A percentile compares a stretch with the other conserved stretches of the same genome.
These are phyloP conservation scores for Boletus sp. DNA, from an alignment of 1,284 basidiomycete species.

Conservation along the genomic window DNA sequence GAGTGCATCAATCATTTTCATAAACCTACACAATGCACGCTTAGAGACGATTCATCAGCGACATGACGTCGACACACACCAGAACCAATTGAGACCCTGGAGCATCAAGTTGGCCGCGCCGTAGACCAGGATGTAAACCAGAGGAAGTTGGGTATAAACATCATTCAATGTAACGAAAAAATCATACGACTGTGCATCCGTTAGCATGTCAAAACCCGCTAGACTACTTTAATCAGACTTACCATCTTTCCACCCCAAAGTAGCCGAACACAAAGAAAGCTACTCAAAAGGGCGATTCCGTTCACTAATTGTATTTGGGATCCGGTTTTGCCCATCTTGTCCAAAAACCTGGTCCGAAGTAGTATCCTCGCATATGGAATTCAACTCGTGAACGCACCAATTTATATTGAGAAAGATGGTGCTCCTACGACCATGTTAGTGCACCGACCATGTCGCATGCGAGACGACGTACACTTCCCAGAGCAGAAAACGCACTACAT, in stretches of 20 bases:
- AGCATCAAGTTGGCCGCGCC: conserved; percentile 55
- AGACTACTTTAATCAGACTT: conserved; percentile 16
- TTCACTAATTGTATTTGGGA: conserved; percentile 61
- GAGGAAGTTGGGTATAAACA: conserved; percentile 47
- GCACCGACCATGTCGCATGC: conserved; percentile 1
- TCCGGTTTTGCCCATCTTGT: conserved; percentile 71
- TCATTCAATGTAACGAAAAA: conserved; percentile 55
- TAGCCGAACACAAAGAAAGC: conserved; percentile 62
- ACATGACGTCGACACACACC: conserved; percentile 42
- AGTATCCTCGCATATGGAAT: not conserved
- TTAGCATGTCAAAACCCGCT: conserved; percentile 6
- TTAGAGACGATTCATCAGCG: conserved; percentile 1
- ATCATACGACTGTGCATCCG: conserved; percentile 48
- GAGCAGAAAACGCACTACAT: conserved; percentile 62
- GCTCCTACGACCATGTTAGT: conserved; percentile 43
- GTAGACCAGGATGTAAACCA: conserved; percentile 47
- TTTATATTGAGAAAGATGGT: conserved; percentile 77
- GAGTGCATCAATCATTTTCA: conserved; percentile 60
- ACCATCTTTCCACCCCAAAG: conserved; percentile 65
- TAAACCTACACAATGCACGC: conserved; percentile 45
- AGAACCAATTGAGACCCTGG: conserved; percentile 66
- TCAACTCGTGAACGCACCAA: conserved; percentile 43
- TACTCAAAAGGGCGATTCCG: conserved; percentile 54
- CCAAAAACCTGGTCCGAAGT: conserved; percentile 53
- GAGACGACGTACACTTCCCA: conserved; percentile 61